These are phyloP conservation scores for Saccharomyces hybrid DNA, from an alignment of 1,139 yeast species.

Conservation along the genomic window DNA sequence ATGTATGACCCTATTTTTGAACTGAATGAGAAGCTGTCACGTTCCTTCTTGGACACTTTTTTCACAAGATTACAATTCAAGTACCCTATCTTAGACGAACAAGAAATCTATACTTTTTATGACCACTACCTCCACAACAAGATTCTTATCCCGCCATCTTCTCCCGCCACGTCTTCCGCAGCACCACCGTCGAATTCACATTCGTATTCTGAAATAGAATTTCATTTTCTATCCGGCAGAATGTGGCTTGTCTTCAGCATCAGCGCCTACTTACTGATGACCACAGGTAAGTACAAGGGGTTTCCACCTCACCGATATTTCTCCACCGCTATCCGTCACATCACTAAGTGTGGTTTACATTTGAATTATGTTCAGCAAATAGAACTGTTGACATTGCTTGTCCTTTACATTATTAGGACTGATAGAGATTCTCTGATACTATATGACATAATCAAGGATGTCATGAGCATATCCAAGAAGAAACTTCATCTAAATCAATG, in stretches of 20 bases:
- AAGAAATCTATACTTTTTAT: slow-evolving; percentile 40
- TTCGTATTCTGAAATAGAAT: slow-evolving; percentile 32
- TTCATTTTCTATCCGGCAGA: slow-evolving; percentile 44
- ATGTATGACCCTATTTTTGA: slow-evolving; percentile 41
- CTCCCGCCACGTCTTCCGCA: not conserved
- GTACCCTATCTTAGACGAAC: slow-evolving; percentile 43
- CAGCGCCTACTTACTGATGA: slow-evolving; percentile 41
- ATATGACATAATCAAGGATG: slow-evolving; percentile 44
- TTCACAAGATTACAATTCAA: slow-evolving; percentile 45
- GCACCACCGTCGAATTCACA: slow-evolving; percentile 6
- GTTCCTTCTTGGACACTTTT: slow-evolving; percentile 41
- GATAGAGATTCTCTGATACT: slow-evolving; percentile 48
- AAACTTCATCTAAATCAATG: slow-evolving; percentile 35
- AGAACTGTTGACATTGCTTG: slow-evolving; percentile 42
- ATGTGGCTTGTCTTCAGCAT: slow-evolving; percentile 45
- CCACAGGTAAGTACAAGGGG: slow-evolving; percentile 44
- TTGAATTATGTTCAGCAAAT: slow-evolving; percentile 39
- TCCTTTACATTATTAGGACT: slow-evolving; percentile 46
- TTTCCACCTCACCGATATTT: slow-evolving; percentile 44
- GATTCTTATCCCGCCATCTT: slow-evolving; percentile 7
- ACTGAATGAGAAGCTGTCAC: slow-evolving; percentile 38
- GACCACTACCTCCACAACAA: slow-evolving; percentile 36
- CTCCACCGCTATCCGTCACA: slow-evolving; percentile 48
- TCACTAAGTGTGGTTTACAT: slow-evolving; percentile 37
- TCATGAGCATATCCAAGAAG: slow-evolving; percentile 38